Conservation (phyloP, 805 yeast genomes). For the Nakazawaea pomicola region DNA sequence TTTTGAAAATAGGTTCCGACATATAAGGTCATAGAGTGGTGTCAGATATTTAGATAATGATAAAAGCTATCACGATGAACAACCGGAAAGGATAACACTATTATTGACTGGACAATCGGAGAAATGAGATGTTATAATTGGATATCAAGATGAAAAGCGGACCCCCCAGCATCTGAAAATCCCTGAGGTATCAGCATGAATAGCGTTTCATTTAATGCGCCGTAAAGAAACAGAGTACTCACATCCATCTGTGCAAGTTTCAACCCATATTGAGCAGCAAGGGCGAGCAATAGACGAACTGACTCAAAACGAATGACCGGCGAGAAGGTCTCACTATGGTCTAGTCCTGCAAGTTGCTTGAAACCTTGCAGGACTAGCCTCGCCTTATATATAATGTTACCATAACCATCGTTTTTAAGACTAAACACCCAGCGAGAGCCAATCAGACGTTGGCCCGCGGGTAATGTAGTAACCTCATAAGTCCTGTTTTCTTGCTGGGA, state of each 20-base stretch:
- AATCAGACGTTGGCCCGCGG: constrained; percentile 22
- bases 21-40: too few relatives aligned
- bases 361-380: constrained; percentile 12
- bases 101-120: too few relatives aligned
- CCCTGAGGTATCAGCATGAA: constrained; percentile 9
- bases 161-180: background rate
- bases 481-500: background rate
- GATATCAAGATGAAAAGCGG: too few relatives aligned
- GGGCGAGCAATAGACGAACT: background rate
- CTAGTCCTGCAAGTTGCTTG: constrained; percentile 8
- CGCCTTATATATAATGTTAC: constrained; percentile 4
- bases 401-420: background rate
- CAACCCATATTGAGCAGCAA: constrained; percentile 9
- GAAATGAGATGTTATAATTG: too few relatives aligned
- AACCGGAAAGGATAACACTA: too few relatives aligned
- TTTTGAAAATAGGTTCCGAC: too few relatives aligned
- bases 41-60: too few relatives aligned
- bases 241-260: constrained; percentile 16
- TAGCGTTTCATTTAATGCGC: constrained; percentile 11
- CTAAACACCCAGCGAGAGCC: constrained; percentile 7
- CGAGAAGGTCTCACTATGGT: constrained; percentile 9
- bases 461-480: background rate
- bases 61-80: too few relatives aligned
- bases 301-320: constrained; percentile 2
- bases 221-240: constrained; percentile 15